A percentile compares a stretch with the other conserved stretches of the same genome.
phyloP scores from a whole-genome alignment of 2,329 filamentous ascomycete genomes.

The Aspergillus neotritici region DNA sequence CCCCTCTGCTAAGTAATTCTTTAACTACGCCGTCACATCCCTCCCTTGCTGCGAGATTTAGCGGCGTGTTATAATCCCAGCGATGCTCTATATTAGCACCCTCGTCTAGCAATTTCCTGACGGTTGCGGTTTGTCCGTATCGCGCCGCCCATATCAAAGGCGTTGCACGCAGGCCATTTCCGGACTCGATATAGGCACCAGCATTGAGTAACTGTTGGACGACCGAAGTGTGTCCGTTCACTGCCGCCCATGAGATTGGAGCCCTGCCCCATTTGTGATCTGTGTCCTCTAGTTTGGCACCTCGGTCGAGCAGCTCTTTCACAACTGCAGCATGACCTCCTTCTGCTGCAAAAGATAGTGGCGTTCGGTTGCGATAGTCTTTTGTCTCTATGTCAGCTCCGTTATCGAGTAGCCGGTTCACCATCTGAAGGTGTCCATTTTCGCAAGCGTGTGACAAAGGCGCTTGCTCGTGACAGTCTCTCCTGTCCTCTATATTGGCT shows the following conservation, averaged over 20 bases:
- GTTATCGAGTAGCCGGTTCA: constrained; percentile 2
- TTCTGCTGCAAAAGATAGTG: constrained; percentile 1
- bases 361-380: not conserved
- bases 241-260: not conserved
- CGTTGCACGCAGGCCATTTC: too few species aligned
- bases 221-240: not conserved
- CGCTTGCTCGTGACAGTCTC: not conserved
- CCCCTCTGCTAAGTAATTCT: not conserved
- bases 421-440: constrained; percentile 1
- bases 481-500: not conserved
- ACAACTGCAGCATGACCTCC: constrained; percentile 2
- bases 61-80: not conserved
- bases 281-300: not conserved
- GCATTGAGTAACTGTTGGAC: not conserved
- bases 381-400: not conserved
- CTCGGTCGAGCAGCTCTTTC: not conserved
- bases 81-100: not conserved
- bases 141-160: not conserved
- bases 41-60: not conserved
- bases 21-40: not conserved
- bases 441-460: constrained; percentile 3
- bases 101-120: not conserved
- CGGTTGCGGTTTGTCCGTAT: not conserved
- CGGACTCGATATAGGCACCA: too few species aligned
- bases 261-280: not conserved